Evolutionary conservation across 345 rosid genomes (phyloP), one percentile per base, ranked within the genome.

Genomic region (Mallotus nudiflorus): DNA sequence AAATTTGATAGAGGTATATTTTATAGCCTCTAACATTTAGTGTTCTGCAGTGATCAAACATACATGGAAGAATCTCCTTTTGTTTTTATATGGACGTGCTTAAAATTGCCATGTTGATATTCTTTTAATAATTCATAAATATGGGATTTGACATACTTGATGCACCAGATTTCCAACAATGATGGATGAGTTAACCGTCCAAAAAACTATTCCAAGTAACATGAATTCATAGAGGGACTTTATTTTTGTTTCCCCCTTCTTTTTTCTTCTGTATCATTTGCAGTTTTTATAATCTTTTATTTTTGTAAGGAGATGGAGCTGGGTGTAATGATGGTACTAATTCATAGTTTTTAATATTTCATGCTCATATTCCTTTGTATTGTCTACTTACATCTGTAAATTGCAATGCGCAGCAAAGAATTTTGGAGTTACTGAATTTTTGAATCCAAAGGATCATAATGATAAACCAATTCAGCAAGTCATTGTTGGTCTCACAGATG

Each of bases 381-480:
- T 20, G 19, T 57, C 35, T 56, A 46, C 22, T 65, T 37, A 29
- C 13, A 35, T 35, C n/a, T 57, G 70, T 67, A 45, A 15, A 55
- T 14, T 73, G 55, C 57, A 56, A 37, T 57, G 28, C 72, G 77
- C 90, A 85, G 90, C 89, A 50, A 88, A 89, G 80, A 64, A 83
- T 61, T 80, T 81, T 69, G 86, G 91, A 78, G 93, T 81, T n/a
- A 88, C 90, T 18, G 89, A 84, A 74, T 95, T 87, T 79, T 79
- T 81, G 73, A 89, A 82, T 81, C 99, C 98, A 44, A 82, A 79
- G 77, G 91, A 79, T 35, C 90, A 92, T n/a, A n/a, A n/a, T 25
- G 85, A 87, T 40, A 85, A 91, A 82, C 98, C 97, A 67, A 90
- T 95, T 67, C 87, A 84, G 71, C 79, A 84, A 81, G 83, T 81